A percentile compares a stretch with the other conserved stretches of the same genome.
Evolutionary conservation across 225 moss, liverwort and hornwort genomes (phyloP).

Genomic region (Marchantia polymorpha): DNA sequence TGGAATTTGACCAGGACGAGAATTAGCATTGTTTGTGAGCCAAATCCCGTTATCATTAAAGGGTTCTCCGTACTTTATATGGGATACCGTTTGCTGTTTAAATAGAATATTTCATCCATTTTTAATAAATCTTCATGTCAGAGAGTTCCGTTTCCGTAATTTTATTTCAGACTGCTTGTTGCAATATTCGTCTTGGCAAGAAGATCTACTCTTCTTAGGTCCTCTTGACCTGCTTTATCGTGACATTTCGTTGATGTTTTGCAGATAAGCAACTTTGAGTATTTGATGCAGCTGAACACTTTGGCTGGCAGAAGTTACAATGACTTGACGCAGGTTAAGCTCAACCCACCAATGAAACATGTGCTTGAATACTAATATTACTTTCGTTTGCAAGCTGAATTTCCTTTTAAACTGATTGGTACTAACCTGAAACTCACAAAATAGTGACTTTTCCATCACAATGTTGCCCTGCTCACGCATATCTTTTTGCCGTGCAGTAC

Average conservation of each 20-base stretch:
- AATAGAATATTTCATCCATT: background rate
- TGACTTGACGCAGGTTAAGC: conserved; percentile 79
- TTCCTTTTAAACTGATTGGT: too few relatives aligned
- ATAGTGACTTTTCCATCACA: background rate
- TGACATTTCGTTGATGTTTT: background rate
- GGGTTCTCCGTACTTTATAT: too few relatives aligned
- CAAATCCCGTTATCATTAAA: background rate
- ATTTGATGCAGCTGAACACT: conserved; percentile 94
- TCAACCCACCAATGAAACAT: background rate
- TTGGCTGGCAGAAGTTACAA: conserved; percentile 94
- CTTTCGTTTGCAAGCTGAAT: background rate
- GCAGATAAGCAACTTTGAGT: conserved; percentile 99
- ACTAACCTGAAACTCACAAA: too few relatives aligned
- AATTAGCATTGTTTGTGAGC: background rate
- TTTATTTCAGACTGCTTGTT: too few relatives aligned
- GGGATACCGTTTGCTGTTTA: background rate
- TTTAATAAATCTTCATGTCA: too few relatives aligned
- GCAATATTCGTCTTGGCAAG: background rate
- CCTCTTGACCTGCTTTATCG: background rate
- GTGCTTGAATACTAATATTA: background rate
- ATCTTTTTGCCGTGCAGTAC: conserved; percentile 53
- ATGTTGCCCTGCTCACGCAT: background rate
- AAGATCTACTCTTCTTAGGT: background rate
- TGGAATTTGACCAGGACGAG: background rate
- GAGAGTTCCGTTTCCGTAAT: too few relatives aligned